Evolutionary conservation across 345 rosid species (phyloP).

Genomic region (Kernera saxatilis): DNA sequence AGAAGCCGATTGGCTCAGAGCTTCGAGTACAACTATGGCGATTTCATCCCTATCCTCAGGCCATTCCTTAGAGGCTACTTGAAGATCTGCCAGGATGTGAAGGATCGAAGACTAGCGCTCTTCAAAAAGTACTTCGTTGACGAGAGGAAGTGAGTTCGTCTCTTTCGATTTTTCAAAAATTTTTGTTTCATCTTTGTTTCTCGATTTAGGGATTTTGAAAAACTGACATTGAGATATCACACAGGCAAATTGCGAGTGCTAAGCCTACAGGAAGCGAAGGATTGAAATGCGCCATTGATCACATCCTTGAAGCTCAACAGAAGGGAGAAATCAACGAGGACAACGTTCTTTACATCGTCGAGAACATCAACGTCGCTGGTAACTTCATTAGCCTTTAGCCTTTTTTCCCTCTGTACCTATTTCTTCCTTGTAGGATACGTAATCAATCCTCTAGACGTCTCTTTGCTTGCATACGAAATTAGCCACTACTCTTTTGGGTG

Average conservation of each 20-base stretch:
- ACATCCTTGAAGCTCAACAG: slow-evolving; percentile 78
- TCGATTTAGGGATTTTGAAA: neutral
- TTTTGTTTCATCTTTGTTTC: neutral
- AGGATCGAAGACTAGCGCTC: slow-evolving; percentile 65
- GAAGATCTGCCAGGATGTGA: slow-evolving; percentile 87
- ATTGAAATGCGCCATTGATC: slow-evolving; percentile 91
- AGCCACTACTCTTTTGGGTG: neutral
- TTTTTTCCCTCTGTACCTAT: neutral
- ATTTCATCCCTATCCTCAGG: slow-evolving; percentile 89
- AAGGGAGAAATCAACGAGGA: slow-evolving; percentile 97
- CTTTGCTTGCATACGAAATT: slow-evolving; percentile 5
- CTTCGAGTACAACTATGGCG: slow-evolving; percentile 93
- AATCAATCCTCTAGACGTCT: neutral
- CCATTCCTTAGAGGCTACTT: slow-evolving; percentile 90
- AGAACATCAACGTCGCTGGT: slow-evolving; percentile 99
- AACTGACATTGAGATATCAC: neutral
- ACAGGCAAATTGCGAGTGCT: slow-evolving; percentile 69
- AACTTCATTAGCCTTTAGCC: neutral
- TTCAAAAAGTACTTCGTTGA: slow-evolving; percentile 94
- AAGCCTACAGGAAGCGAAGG: slow-evolving; percentile 54
- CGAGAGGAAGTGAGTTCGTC: slow-evolving; percentile 68
- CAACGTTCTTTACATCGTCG: slow-evolving; percentile 94
- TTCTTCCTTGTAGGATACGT: slow-evolving; percentile 25
- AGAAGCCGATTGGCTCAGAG: slow-evolving; percentile 92
- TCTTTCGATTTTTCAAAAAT: neutral